Evolutionary conservation across 148 eudicot genomes (phyloP), one percentile per base, ranked within the genome.

Genomic region (Cornus controversa): DNA sequence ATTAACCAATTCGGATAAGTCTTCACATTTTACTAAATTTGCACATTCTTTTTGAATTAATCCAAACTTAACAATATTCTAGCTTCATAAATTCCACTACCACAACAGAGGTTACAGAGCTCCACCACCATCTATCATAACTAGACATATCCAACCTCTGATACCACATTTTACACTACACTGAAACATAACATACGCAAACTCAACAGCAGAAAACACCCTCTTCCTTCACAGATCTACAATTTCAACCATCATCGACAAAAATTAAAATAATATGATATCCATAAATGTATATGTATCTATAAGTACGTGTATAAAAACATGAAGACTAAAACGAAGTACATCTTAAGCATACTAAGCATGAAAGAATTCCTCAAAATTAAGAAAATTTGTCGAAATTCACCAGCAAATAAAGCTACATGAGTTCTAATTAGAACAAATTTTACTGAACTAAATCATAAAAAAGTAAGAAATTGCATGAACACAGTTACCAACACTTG

Each of bases 371-470:
- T n/a, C n/a, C n/a, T 53, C 26, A 18, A 15, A 62, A 58, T 14
- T 28, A 3, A 29, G 20, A 64, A 75, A 23, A 25, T 54, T 25
- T 25, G 68, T 26, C 37, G 18, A 40, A 28, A 66, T 75, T 66
- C 47, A 47, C 63, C 71, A 31, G 78, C 67, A 66, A 64, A 10
- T 47, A 25, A 75, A 65, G 42, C 45, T 28, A 64, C 16, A 28
- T 25, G 26, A 23, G 5, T 18, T 18, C 15, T 24, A 28, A 45
- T n/a, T n/a, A 42, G 22, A 27, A 63, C 20, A 54, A 47, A 20
- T 66, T 26, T 66, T 37, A 66, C 78, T 27, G 37, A 75, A 75
- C 66, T 45, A 37, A 50, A 67, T 71, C 28, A 24, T 4, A 75
- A 64, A 57, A 25, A 6, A 64, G 65, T 25, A 45, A 64, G 22